A percentile compares a stretch with the other conserved stretches of the same genome.
These are phyloP conservation scores for Lentinula aciculospora DNA, from an alignment of 768 basidiomycete genomes.

Conservation along the genomic window DNA sequence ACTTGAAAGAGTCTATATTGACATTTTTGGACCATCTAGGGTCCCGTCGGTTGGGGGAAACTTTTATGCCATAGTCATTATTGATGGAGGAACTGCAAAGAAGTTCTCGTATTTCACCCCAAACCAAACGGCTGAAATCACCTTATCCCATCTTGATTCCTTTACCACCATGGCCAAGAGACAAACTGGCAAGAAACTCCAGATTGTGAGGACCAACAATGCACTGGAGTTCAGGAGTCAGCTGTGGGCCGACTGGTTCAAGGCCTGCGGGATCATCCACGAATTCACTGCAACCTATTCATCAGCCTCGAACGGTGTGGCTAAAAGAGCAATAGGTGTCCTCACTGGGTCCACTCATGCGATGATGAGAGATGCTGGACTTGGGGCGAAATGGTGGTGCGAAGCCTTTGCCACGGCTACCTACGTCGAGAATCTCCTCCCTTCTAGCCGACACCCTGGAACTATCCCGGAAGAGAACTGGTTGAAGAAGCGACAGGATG, in stretches of 20 bases:
- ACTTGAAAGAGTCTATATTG: neutral
- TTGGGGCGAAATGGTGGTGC: conserved; percentile 11
- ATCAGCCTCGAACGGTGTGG: conserved; percentile 7
- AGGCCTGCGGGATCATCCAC: neutral
- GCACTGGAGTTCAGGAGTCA: conserved; percentile 16
- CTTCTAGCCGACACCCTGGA: neutral
- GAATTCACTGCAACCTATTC: conserved; percentile 1
- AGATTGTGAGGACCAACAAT: conserved; percentile 13
- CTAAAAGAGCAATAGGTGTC: conserved; percentile 7
- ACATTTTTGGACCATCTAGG: conserved; percentile 14
- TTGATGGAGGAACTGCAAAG: neutral
- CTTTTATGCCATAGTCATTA: conserved; percentile 7
- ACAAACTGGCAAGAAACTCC: neutral
- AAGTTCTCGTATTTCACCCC: neutral
- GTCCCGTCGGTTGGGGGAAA: neutral
- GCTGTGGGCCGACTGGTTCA: conserved; percentile 9
- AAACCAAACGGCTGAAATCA: neutral
- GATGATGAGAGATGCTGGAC: conserved; percentile 5
- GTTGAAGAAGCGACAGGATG: neutral
- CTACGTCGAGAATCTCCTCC: neutral
- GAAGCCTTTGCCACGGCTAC: neutral
- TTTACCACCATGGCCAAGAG: neutral
- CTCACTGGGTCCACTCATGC: neutral
- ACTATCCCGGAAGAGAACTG: neutral
- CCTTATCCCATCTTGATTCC: neutral